Base-by-base conservation (phyloP, 441 rosid genomes). In the Euphorbia schlechtendalii region DNA sequence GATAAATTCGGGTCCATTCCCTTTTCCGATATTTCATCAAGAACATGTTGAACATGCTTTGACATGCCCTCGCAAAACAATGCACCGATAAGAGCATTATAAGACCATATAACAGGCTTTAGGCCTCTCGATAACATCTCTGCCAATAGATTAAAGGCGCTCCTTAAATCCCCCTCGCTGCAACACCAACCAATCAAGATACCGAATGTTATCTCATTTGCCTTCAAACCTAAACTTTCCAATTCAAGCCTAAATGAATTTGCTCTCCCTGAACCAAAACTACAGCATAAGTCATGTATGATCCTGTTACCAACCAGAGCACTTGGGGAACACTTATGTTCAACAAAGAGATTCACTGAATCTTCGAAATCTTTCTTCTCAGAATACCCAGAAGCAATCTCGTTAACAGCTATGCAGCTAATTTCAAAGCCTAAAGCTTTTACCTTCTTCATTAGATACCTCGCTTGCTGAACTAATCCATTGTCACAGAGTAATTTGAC, bases 281-380 rank as follows among this genome's bases (percentile, higher is more conserved):
- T 69, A 53, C 57, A 62, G 62, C 93, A 86, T 32, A 87, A 72
- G 61, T 78, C 72, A 69, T 71, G 62, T 66, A 92, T 63, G 57
- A 87, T 80, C 81, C 80, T 83, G 65, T 92, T 87, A 21, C 92
- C 86, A 52, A 77, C 74, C 22, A 68, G 49, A 43, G 74, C 65
- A 73, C 73, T 82, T 4, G 87, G 90, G 52, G 74, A 67, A 69
- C 71, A 64, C 64, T 78, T 82, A 73, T 74, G 67, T 62, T 83
- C 90, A 66, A 41, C 40, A 55, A 82, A 66, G 68, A 87, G 82
- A 77, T 80, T 79, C 45, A 83, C 59, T 64, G 80, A 67, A 80
- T 92, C 94, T 63, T 86, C 89, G 73, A 86, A 89, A 56, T 92
- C 90, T 54, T 80, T 82, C 81, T 87, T 88, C 72, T 84, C 82